phyloP scores from a whole-genome alignment of 192 early-diverging fungal species.

The Gigaspora rosea region DNA sequence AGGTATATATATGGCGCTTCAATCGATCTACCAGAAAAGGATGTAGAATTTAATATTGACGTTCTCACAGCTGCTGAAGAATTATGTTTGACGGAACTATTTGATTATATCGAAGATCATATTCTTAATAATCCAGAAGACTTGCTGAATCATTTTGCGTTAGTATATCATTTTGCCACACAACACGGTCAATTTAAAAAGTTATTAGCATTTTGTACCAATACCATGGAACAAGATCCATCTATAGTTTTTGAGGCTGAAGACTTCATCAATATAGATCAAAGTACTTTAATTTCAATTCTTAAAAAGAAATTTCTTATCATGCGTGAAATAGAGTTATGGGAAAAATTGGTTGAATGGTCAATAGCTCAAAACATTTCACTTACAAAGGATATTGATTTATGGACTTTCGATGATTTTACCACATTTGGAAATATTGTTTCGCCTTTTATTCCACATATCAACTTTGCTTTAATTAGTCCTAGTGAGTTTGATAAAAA shows the following conservation, averaged over 20 bases:
- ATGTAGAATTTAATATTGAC: slow-evolving; percentile 1
- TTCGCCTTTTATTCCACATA: slow-evolving; percentile 5
- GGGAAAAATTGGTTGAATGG: not conserved
- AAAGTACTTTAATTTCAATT: not conserved
- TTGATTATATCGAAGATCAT: not conserved
- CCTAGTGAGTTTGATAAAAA: not conserved
- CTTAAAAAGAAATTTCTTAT: not conserved
- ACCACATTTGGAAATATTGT: not conserved
- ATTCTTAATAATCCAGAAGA: not conserved
- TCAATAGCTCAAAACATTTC: not conserved
- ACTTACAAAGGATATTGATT: not conserved
- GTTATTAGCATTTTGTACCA: not conserved
- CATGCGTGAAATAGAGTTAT: not conserved
- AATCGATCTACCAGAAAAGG: not conserved
- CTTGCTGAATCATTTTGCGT: not conserved
- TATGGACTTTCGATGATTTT: not conserved
- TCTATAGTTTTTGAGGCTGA: slow-evolving; percentile 3
- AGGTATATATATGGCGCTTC: not conserved
- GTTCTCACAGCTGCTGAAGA: slow-evolving; percentile 1
- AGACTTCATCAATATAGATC: not conserved
- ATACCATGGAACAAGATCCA: not conserved
- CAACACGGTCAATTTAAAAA: not conserved
- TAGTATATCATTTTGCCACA: slow-evolving; percentile 8
- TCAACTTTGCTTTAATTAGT: not conserved
- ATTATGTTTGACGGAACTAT: not conserved